Base-by-base conservation (phyloP, 2,329 filamentous ascomycete species). In the Ascocoryne sarcoides region DNA sequence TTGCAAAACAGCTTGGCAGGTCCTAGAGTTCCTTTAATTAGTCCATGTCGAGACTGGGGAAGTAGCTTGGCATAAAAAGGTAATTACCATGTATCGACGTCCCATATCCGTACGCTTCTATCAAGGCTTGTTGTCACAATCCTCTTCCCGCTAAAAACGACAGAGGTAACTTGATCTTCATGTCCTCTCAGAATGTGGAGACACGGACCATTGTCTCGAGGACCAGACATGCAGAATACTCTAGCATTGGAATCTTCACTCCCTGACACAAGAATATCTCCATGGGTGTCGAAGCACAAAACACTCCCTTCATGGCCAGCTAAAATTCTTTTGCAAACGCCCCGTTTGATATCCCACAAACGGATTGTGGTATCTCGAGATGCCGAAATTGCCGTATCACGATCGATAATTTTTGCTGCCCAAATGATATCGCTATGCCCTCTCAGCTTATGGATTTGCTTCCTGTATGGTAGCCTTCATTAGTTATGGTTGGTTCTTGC, bases 201-300 rank as follows among this genome's bases (percentile, higher is more conserved):
- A 60, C 89, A 96, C 40, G 85, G 78, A 26, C 89, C 89, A 63
- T 94, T 84, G n/a, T n/a, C n/a, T n/a, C n/a, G n/a, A n/a, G n/a
- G n/a, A n/a, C n/a, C n/a, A 3, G 94, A 89, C 90, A 95, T n/a
- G 61, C 85, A 95, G 90, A 90, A 96, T 45, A 96, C 89, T 52
- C 87, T 82, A 17, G 90, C 90, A 15, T 86, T 94, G 10, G 90
- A 95, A 60, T 96, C 90, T 63, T 96, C 95, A 61, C 86, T 94
- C 41, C 90, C 90, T 16, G 88, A 95, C 12, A 95, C 90, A 31
- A 95, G 84, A 47, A 94, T 77, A 62, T 95, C 89, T 39, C 87
- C 90, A 60, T 94, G 85, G 55, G 95, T 93, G 59, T 94, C 90
- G 30, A 96, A 70, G 60, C 89, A 95, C 45, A 89, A 75, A 19